phyloP scores from a whole-genome alignment of 2,329 filamentous ascomycete genomes.

The Rhexocercosporidium sp. region DNA sequence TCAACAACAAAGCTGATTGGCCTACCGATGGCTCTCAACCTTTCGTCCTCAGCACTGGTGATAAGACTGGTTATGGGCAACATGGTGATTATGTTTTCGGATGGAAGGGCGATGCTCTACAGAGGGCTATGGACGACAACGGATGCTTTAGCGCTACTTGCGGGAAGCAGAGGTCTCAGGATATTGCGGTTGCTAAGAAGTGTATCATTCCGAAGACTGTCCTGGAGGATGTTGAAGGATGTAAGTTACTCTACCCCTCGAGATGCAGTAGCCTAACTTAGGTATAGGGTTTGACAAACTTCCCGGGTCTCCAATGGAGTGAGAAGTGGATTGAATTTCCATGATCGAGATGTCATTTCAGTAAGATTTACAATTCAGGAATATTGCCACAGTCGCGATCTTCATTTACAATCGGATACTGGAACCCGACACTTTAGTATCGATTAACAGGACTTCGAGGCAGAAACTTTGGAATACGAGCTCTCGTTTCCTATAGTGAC shows the following conservation, averaged over 20 bases:
- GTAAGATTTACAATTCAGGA: too few relatives aligned
- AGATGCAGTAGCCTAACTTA: neutral
- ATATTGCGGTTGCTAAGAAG: neutral
- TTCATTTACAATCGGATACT: too few relatives aligned
- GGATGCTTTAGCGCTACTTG: conserved; percentile 1
- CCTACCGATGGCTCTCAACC: conserved; percentile 50
- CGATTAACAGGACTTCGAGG: too few relatives aligned
- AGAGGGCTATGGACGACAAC: conserved; percentile 47
- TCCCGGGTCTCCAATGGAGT: neutral
- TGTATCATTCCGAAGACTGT: neutral
- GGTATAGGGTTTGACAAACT: neutral
- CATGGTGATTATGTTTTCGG: conserved; percentile 59
- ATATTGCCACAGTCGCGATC: too few relatives aligned
- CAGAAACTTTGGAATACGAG: too few relatives aligned
- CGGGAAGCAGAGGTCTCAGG: neutral
- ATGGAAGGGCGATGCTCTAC: conserved; percentile 47
- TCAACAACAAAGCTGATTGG: conserved; percentile 50
- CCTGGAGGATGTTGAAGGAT: conserved; percentile 4
- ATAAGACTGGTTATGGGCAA: conserved; percentile 50
- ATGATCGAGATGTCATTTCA: too few relatives aligned
- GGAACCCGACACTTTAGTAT: too few relatives aligned
- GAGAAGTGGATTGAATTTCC: neutral
- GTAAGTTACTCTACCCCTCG: neutral
- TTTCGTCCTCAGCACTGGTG: conserved; percentile 49
- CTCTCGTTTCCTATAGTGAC: too few relatives aligned